phyloP scores from a whole-genome alignment of 1,284 basidiomycete species.

The Bjerkandera adusta region DNA sequence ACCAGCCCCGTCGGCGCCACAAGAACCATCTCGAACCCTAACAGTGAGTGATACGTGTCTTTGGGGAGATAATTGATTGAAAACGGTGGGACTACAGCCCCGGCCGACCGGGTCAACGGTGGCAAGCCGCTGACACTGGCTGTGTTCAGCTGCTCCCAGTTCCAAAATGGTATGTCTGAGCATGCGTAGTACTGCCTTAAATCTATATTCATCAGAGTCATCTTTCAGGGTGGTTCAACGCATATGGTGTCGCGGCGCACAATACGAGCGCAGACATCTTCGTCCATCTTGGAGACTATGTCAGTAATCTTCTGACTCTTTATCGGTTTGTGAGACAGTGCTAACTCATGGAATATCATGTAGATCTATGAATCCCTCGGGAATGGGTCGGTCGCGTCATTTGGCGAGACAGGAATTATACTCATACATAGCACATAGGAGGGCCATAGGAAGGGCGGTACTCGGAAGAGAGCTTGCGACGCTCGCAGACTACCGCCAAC shows the following conservation, averaged over 20 bases:
- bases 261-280: slow-evolving; percentile 59
- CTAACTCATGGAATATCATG: neutral
- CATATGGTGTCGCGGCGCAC: slow-evolving; percentile 59
- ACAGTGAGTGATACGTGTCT: slow-evolving; percentile 40
- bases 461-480: slow-evolving; percentile 58
- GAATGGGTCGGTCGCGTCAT: slow-evolving; percentile 34
- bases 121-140: slow-evolving; percentile 54
- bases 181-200: neutral
- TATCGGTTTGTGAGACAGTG: neutral
- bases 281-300: slow-evolving; percentile 67
- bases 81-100: slow-evolving; percentile 30
- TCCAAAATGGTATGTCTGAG: slow-evolving; percentile 39
- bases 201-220: slow-evolving; percentile 2
- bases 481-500: slow-evolving; percentile 60
- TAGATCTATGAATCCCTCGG: slow-evolving; percentile 54
- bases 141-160: slow-evolving; percentile 62
- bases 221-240: slow-evolving; percentile 61
- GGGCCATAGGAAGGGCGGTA: slow-evolving; percentile 45
- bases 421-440: slow-evolving; percentile 18
- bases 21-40: slow-evolving; percentile 44
- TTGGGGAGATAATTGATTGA: no score
- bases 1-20: slow-evolving; percentile 49
- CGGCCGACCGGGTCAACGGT: slow-evolving; percentile 49
- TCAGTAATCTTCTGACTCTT: slow-evolving; percentile 23
- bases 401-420: neutral